Conservation (phyloP, 176 grass and related monocot genomes). For the Triticum monococcum region DNA sequence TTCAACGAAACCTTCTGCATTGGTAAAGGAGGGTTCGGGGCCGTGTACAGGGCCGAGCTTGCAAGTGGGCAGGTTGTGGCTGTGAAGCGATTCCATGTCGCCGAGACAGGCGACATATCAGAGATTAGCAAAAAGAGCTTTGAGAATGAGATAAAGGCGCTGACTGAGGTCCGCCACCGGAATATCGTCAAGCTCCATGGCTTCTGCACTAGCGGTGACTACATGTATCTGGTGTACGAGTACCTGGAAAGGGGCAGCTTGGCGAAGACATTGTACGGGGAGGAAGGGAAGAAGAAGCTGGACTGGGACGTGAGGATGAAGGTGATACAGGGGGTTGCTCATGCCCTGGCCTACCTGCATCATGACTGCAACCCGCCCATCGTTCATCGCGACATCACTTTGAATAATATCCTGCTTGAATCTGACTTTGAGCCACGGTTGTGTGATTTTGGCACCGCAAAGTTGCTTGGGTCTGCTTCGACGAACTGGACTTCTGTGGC, state of each 20-base stretch:
- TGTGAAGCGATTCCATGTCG: constrained; percentile 71
- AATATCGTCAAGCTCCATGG: constrained; percentile 91
- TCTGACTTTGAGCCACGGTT: constrained; percentile 63
- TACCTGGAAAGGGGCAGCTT: constrained; percentile 82
- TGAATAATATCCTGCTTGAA: constrained; percentile 79
- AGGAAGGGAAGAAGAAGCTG: constrained; percentile 61
- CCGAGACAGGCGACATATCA: constrained; percentile 41
- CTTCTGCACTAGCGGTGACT: constrained; percentile 63
- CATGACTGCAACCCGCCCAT: constrained; percentile 68
- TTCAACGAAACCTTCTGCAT: constrained; percentile 82
- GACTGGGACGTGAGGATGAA: constrained; percentile 73
- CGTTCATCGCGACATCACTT: constrained; percentile 71
- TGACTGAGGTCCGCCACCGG: constrained; percentile 79
- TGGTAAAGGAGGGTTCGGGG: constrained; percentile 88
- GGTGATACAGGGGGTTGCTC: constrained; percentile 68
- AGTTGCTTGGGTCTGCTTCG: constrained; percentile 48
- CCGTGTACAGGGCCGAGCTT: constrained; percentile 75
- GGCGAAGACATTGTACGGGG: constrained; percentile 62
- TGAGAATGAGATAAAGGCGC: constrained; percentile 73
- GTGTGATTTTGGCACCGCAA: constrained; percentile 84
- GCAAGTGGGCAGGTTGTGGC: constrained; percentile 61
- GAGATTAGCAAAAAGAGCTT: constrained; percentile 72
- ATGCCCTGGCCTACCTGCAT: constrained; percentile 81
- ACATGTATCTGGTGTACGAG: constrained; percentile 87
- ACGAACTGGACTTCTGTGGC: constrained; percentile 85